Percentiles rank a stretch among this genome's conserved stretches.
These are phyloP conservation scores for Trichosporon ovoides DNA, from an alignment of 1,284 basidiomycete genomes.

Conservation along the genomic window DNA sequence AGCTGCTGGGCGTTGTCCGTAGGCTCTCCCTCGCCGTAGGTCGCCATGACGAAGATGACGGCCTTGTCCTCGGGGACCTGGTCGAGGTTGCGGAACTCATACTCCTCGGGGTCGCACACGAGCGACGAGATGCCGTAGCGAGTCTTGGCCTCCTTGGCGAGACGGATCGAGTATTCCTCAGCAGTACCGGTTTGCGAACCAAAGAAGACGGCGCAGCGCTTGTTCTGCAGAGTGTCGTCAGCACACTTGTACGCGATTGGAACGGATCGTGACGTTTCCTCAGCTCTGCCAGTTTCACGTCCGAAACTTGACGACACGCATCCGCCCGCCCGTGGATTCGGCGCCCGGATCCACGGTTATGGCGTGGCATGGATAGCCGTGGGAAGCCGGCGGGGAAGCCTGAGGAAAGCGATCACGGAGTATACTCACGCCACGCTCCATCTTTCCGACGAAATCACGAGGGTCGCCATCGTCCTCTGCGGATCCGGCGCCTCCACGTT, in stretches of 20 bases:
- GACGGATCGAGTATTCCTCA: slow-evolving; percentile 88
- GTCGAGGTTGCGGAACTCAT: slow-evolving; percentile 95
- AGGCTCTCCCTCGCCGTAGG: slow-evolving; percentile 97
- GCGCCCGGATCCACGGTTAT: too few relatives aligned
- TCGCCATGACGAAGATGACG: slow-evolving; percentile 86
- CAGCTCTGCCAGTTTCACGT: not conserved
- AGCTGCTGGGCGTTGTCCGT: slow-evolving; percentile 95
- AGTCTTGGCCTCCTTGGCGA: slow-evolving; percentile 89
- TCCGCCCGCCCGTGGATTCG: too few relatives aligned
- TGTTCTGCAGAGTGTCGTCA: slow-evolving; percentile 60
- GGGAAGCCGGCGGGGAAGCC: not conserved
- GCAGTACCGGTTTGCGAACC: slow-evolving; percentile 95
- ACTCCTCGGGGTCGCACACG: slow-evolving; percentile 93
- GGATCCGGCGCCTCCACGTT: not conserved
- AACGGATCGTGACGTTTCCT: not conserved
- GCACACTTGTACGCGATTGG: not conserved
- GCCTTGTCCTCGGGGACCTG: slow-evolving; percentile 77
- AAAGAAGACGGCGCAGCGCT: slow-evolving; percentile 90
- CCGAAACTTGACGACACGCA: too few relatives aligned
- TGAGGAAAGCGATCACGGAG: not conserved
- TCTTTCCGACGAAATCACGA: slow-evolving; percentile 81
- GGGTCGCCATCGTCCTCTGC: slow-evolving; percentile 35
- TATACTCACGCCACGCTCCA: slow-evolving; percentile 73
- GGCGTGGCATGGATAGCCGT: too few relatives aligned
- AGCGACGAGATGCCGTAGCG: slow-evolving; percentile 88